phyloP scores from a whole-genome alignment of 1,284 basidiomycete species.

The Rhodotorula sp. region DNA sequence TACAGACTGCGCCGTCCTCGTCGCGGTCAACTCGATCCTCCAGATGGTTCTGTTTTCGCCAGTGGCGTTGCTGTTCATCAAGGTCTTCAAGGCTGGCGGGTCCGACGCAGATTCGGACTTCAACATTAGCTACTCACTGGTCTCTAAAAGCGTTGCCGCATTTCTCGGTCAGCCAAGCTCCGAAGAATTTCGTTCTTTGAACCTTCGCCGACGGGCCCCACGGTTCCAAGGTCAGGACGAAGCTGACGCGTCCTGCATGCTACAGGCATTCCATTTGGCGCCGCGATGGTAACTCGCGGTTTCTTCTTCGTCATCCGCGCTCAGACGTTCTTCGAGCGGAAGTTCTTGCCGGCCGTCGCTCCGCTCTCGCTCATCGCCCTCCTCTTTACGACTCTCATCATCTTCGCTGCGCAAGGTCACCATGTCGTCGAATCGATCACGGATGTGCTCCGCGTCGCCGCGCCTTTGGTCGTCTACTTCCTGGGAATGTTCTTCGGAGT shows the following conservation, averaged over 20 bases:
- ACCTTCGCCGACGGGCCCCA: no score
- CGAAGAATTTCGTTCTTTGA: no score
- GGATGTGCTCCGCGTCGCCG: slow-evolving; percentile 71
- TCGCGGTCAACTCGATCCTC: slow-evolving; percentile 57
- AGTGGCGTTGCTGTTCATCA: slow-evolving; percentile 70
- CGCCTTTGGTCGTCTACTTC: slow-evolving; percentile 61
- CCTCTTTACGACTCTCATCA: slow-evolving; percentile 62
- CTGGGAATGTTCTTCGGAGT: slow-evolving; percentile 63
- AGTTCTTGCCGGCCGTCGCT: slow-evolving; percentile 62
- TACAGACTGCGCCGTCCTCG: slow-evolving; percentile 62
- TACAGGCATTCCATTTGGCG: slow-evolving; percentile 62
- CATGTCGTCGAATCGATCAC: slow-evolving; percentile 66
- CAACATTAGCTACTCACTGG: slow-evolving; percentile 63
- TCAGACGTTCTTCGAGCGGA: slow-evolving; percentile 54
- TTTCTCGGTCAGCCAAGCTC: slow-evolving; percentile 29
- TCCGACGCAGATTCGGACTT: slow-evolving; percentile 49
- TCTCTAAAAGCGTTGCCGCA: slow-evolving; percentile 55
- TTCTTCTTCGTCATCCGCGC: slow-evolving; percentile 55
- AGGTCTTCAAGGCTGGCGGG: slow-evolving; percentile 61
- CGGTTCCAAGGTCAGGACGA: no score
- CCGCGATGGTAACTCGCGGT: slow-evolving; percentile 68
- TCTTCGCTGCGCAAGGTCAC: slow-evolving; percentile 52
- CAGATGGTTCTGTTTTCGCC: slow-evolving; percentile 76
- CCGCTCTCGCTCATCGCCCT: slow-evolving; percentile 65
- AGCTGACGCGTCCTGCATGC: neutral